These are phyloP conservation scores for Naganishia antarctica DNA, from an alignment of 768 basidiomycete genomes.

Conservation along the genomic window DNA sequence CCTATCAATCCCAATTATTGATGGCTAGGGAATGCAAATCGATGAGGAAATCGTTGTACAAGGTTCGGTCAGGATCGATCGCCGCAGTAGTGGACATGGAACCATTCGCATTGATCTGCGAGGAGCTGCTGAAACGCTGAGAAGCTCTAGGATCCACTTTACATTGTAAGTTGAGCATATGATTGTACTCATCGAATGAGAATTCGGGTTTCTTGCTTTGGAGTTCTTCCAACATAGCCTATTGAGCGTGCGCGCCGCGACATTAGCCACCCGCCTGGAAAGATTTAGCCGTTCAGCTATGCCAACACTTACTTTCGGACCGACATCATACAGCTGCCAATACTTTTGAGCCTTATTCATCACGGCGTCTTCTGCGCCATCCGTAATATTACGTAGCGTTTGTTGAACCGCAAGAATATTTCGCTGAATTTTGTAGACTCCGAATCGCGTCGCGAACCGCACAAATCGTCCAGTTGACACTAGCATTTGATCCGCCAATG, in stretches of 20 bases:
- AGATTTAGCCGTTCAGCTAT: neutral
- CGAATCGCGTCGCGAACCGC: conserved; percentile 64
- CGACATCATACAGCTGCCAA: conserved; percentile 69
- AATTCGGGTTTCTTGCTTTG: conserved; percentile 59
- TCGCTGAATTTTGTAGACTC: conserved; percentile 77
- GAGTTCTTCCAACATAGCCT: conserved; percentile 70
- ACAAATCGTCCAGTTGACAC: conserved; percentile 70
- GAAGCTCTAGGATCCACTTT: conserved; percentile 60
- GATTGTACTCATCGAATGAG: conserved; percentile 86
- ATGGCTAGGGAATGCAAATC: conserved; percentile 61
- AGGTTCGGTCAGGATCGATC: conserved; percentile 56
- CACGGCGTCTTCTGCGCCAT: conserved; percentile 61
- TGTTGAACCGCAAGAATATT: conserved; percentile 91
- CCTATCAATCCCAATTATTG: conserved; percentile 16
- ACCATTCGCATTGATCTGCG: neutral
- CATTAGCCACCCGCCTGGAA: too few species aligned
- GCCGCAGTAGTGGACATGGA: conserved; percentile 49
- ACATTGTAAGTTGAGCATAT: conserved; percentile 83
- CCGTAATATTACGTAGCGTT: conserved; percentile 64
- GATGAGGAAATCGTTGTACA: conserved; percentile 78
- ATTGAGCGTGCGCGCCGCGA: too few species aligned
- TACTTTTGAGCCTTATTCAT: conserved; percentile 74
- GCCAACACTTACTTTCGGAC: conserved; percentile 62
- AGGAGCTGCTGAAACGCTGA: conserved; percentile 8
- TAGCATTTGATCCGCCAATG: conserved; percentile 76